A percentile compares a stretch with the other conserved stretches of the same genome.
Conservation (phyloP, 2,329 filamentous ascomycete species). For the Ascochyta rabiei region DNA sequence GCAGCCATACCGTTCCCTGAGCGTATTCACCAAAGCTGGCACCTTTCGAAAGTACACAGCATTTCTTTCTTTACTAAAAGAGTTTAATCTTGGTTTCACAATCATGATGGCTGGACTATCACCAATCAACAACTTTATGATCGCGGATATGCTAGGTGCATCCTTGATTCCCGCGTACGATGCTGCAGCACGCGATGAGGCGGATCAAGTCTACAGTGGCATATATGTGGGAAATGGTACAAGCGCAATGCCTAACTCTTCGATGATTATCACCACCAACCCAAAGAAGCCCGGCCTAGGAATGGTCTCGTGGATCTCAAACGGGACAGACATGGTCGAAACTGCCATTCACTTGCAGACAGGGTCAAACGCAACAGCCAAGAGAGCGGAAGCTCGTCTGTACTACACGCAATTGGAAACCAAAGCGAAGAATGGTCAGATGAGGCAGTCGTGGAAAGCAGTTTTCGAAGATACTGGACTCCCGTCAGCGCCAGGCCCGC, state of each 20-base stretch:
- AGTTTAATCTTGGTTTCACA: constrained; percentile 53
- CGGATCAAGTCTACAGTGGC: constrained; percentile 32
- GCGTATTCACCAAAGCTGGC: constrained; percentile 54
- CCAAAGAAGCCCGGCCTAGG: constrained; percentile 35
- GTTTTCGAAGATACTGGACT: constrained; percentile 31
- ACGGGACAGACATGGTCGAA: constrained; percentile 40
- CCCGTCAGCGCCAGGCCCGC: constrained; percentile 16
- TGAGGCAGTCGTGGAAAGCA: constrained; percentile 28
- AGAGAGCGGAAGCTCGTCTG: constrained; percentile 20
- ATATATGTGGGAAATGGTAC: constrained; percentile 26
- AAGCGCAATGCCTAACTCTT: constrained; percentile 25
- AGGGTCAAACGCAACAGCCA: constrained; percentile 9
- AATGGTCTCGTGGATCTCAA: constrained; percentile 39
- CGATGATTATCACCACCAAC: constrained; percentile 34
- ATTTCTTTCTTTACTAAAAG: constrained; percentile 51
- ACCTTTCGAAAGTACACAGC: constrained; percentile 51
- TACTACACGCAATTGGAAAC: constrained; percentile 32
- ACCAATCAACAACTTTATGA: constrained; percentile 8
- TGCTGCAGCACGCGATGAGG: constrained; percentile 37
- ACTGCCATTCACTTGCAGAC: constrained; percentile 21
- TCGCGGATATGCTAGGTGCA: constrained; percentile 19
- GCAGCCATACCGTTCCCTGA: constrained; percentile 24
- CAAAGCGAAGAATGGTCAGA: constrained; percentile 15
- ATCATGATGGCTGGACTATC: constrained; percentile 45
- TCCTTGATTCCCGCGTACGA: constrained; percentile 31